Evolutionary conservation across 208 protist species (phyloP), one percentile per base, ranked within the genome.

Genomic region (Strigomonas galati): DNA sequence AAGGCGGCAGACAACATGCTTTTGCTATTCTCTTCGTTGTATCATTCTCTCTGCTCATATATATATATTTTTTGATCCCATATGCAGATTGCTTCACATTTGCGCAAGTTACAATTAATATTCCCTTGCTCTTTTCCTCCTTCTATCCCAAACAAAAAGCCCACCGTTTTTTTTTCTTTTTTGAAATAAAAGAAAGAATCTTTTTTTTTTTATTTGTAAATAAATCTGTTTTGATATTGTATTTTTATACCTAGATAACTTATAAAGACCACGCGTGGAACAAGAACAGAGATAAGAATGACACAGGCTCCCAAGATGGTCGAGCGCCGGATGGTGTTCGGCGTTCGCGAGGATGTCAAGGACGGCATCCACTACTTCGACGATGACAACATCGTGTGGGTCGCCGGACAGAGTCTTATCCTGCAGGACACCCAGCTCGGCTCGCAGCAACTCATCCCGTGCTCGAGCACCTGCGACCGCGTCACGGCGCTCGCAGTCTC

Each of bases 341-440:
- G 97, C 66, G 77, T 97, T 7, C 87, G 93, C 49, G 86, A 93
- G 58, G 91, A 96, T 37, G 95, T 98, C 27, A 82, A 82, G 71
- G 91, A 97, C 62, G 96, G 95, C 55, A 71, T 98, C 31, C 89
- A 93, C 65, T 98, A 97, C 74, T 74, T 98, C 5, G 92, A 98
- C 66, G 95, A 98, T 37, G 85, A 86, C 63, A 96, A 89, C 56
- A 84, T 95, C 27, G 74, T 97, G 19, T 98, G 95, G 90, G 89
- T 97, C 5, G 82, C 86, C 10, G 97, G 95, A 6, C 81, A 91
- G 74, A 98, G 85, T 65, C 72, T 98, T 4, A 84, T 97, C 31
- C 71, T 98, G 44, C 83, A 96, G 68, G 96, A 98, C 61, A 93
- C 84, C 23, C 93, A 98, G 60, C 71, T 92, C 28, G 88, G 83